These are phyloP conservation scores for Arthrinium puccinioides DNA, from an alignment of 2,329 filamentous ascomycete species.

Conservation along the genomic window DNA sequence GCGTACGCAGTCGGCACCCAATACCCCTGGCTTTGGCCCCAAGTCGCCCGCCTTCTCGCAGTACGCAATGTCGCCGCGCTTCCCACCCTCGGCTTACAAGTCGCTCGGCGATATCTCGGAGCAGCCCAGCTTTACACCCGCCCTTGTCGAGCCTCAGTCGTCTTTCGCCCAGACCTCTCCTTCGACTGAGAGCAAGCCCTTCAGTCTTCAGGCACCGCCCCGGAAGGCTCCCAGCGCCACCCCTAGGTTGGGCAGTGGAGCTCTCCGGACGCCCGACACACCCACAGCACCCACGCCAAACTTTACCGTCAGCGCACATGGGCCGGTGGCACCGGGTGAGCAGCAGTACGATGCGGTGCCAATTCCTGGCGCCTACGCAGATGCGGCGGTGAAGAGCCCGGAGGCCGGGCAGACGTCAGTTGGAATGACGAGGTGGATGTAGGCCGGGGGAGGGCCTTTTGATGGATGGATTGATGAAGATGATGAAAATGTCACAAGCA, in stretches of 20 bases:
- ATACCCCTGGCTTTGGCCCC: conserved; percentile 82
- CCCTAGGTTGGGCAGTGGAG: conserved; percentile 57
- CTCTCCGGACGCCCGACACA: conserved; percentile 46
- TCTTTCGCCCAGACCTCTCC: conserved; percentile 41
- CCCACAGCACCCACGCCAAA: conserved; percentile 27
- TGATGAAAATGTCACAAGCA: conserved; percentile 5
- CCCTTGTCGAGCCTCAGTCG: conserved; percentile 55
- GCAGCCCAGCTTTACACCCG: conserved; percentile 44
- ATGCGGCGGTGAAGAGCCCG: conserved; percentile 14
- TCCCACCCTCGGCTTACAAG: conserved; percentile 50
- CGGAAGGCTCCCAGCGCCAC: conserved; percentile 70
- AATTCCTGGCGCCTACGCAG: conserved; percentile 77
- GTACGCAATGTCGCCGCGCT: conserved; percentile 52
- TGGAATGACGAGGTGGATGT: background rate
- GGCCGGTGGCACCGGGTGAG: conserved; percentile 69
- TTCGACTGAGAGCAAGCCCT: conserved; percentile 44
- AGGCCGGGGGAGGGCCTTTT: conserved; percentile 2
- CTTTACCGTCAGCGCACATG: conserved; percentile 52
- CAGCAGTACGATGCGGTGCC: conserved; percentile 78
- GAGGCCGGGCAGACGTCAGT: conserved; percentile 2
- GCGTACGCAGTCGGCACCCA: conserved; percentile 80
- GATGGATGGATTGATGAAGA: conserved; percentile 11
- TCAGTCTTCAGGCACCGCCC: conserved; percentile 82
- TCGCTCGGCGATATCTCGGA: conserved; percentile 38
- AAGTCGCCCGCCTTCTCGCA: conserved; percentile 52